These are phyloP conservation scores for Xylaria sp. DNA, from an alignment of 2,329 filamentous ascomycete genomes.

Conservation along the genomic window DNA sequence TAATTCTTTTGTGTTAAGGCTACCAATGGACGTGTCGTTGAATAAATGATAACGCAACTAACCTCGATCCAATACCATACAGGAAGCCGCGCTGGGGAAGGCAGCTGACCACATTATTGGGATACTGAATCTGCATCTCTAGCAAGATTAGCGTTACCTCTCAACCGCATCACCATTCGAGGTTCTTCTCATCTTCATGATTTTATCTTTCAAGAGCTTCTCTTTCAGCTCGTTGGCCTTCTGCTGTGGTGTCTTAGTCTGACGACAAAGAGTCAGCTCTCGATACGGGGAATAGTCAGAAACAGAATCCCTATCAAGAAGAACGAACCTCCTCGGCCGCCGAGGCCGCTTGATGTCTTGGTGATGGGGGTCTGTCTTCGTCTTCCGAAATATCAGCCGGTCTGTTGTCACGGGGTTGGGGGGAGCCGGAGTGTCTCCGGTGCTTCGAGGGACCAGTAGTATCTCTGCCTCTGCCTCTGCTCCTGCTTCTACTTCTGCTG, in stretches of 20 bases:
- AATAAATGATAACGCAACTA: conserved; percentile 36
- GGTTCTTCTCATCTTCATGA: conserved; percentile 65
- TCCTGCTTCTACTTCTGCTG: conserved; percentile 37
- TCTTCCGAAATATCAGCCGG: conserved; percentile 67
- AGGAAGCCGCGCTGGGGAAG: conserved; percentile 25
- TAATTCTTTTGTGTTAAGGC: conserved; percentile 12
- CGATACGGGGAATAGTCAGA: conserved; percentile 41
- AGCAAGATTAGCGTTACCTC: conserved; percentile 60
- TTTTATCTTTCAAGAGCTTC: conserved; percentile 63
- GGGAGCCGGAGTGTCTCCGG: conserved; percentile 63
- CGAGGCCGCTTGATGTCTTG: conserved; percentile 49
- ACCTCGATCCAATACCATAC: conserved; percentile 42
- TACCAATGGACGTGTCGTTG: conserved; percentile 22
- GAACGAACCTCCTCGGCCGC: conserved; percentile 57
- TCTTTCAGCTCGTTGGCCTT: conserved; percentile 60
- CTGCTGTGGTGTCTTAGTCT: conserved; percentile 54
- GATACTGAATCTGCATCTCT: conserved; percentile 50
- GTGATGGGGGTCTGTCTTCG: conserved; percentile 56
- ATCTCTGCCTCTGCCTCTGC: conserved; percentile 41
- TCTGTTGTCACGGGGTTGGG: conserved; percentile 59
- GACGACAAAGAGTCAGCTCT: conserved; percentile 52
- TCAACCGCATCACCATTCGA: conserved; percentile 56
- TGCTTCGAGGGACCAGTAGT: conserved; percentile 54
- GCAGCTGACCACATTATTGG: conserved; percentile 29
- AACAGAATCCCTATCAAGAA: conserved; percentile 48